These are phyloP conservation scores for Austroboletus olivaceoglutinosus DNA, from an alignment of 1,284 basidiomycete species.

Conservation along the genomic window DNA sequence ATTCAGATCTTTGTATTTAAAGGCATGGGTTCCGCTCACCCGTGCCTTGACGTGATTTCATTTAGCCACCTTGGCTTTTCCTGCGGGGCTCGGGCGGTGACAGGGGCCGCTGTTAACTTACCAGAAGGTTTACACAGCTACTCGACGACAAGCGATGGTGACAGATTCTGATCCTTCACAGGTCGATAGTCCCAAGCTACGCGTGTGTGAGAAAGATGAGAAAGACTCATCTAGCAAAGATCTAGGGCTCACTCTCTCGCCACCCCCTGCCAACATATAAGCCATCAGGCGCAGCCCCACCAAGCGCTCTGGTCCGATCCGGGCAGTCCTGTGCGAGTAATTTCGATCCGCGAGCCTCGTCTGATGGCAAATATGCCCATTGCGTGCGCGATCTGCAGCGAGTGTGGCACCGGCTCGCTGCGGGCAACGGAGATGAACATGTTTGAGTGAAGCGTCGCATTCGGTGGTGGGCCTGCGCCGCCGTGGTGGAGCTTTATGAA, in stretches of 20 bases:
- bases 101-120: conserved; percentile 15
- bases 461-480: conserved; percentile 18
- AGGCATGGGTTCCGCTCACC: conserved; percentile 28
- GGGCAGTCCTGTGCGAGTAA: conserved; percentile 5
- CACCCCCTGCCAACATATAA: conserved; percentile 17
- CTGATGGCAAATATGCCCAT: conserved; percentile 3
- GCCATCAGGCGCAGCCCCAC: conserved; percentile 19
- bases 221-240: conserved; percentile 20
- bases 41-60: conserved; percentile 37
- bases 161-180: conserved; percentile 17
- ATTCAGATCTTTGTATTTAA: conserved; percentile 37
- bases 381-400: conserved; percentile 1
- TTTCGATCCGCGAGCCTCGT: conserved; percentile 27
- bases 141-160: conserved; percentile 25
- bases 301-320: conserved; percentile 20
- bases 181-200: conserved; percentile 10
- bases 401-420: conserved; percentile 15
- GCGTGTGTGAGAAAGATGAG: conserved; percentile 23
- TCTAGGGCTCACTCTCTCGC: conserved; percentile 14
- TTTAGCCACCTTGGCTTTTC: conserved; percentile 36
- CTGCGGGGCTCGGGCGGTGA: conserved; percentile 26
- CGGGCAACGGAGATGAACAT: conserved; percentile 28
- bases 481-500: conserved; percentile 10
- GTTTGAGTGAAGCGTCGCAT: conserved; percentile 14
- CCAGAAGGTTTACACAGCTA: conserved; percentile 23